Base-by-base conservation (phyloP, 2,329 filamentous ascomycete genomes). In the Trichoderma sp. region DNA sequence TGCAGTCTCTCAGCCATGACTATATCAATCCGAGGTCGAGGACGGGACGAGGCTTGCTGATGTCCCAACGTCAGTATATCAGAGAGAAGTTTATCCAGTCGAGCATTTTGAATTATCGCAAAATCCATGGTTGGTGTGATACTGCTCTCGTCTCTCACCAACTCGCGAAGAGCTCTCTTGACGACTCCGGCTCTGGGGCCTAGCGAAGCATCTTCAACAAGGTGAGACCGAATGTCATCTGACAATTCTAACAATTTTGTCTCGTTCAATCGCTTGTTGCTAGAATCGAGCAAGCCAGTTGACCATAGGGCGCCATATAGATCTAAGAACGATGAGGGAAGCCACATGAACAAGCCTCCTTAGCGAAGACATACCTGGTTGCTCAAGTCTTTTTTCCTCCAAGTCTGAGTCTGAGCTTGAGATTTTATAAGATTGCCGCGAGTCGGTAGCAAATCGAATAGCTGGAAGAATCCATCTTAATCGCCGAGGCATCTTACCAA, bases 81-180 rank as follows among this genome's bases (percentile, higher is more conserved):
- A 20, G 77, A 75, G n/a, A 86, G 73, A 2, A 87, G 74, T 72
- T 85, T 86, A 72, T 85, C 82, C 6, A 87, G 79, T 12, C 78
- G 79, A 2, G 82, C 76, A 17, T 78, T 73, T 55, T 78, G 76
- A 69, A 87, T 81, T 3, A 79, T 82, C 61, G 79, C 79, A 47
- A 86, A 79, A 8, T 80, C 78, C 34, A 87, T 74, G 6, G 74
- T 75, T 3, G 81, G 79, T 15, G 75, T 74, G 5, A 75, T 75
- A 13, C 77, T 75, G 17, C 76, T 77, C 72, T 86, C 85, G 53
- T 84, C 82, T 55, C 78, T 78, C 15, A 83, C 73, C 1, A 82
- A 79, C 1, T 79, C 77, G 13, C 82, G 76, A 17, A 87, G 74
- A 71, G 86, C 83, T 7, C 73, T 75, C 69, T 80, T 80, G n/a